Evolutionary conservation across 495 filamentous ascomycete species (phyloP), one percentile per base, ranked within the genome.

Genomic region (Penicillium paradoxum): DNA sequence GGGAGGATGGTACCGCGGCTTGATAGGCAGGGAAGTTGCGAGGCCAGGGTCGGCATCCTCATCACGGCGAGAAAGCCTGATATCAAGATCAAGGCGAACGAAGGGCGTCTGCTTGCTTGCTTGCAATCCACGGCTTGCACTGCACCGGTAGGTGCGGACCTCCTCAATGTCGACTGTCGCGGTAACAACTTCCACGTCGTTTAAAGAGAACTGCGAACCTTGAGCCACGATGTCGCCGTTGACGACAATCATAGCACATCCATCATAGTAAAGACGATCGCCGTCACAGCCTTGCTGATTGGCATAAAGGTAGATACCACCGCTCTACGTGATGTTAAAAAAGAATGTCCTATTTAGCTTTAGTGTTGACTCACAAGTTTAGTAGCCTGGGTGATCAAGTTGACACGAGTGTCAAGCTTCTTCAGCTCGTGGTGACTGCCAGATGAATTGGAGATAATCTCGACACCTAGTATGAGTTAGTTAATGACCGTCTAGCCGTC

Each of bases 151-250:
- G 6, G 68, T 65, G 44, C 73, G 58, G 9, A 74, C 86, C 51
- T 89, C 84, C 61, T 92, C 88, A 3, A 96, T 76, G 53, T 95
- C 90, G 3, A 91, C 77, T 3, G 86, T 90, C 7, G 90, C 90
- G 3, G 84, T 88, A 30, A 89, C 70, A 11, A 95, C 88, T 60
- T 95, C 90, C n/a, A 93, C 87, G 53, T 93, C 90, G 22, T 83
- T 79, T 14, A 96, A 67, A 6, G 76, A 83, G 68, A 91, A 95
- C 62, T 90, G 88, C 2, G 79, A 79, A 22, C 79, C 83, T 68
- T 87, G 86, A 3, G 81, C 89, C 6, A 91, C 76, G 39, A 88
- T 73, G 4, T 83, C 72, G 27, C 87, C 89, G 50, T 91, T 91
- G 40, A 85, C 72, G 4, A 90, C 74, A 53, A 93, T 88, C 80